phyloP scores from a whole-genome alignment of 129 eudicot genomes.

The Cynara cardunculus region DNA sequence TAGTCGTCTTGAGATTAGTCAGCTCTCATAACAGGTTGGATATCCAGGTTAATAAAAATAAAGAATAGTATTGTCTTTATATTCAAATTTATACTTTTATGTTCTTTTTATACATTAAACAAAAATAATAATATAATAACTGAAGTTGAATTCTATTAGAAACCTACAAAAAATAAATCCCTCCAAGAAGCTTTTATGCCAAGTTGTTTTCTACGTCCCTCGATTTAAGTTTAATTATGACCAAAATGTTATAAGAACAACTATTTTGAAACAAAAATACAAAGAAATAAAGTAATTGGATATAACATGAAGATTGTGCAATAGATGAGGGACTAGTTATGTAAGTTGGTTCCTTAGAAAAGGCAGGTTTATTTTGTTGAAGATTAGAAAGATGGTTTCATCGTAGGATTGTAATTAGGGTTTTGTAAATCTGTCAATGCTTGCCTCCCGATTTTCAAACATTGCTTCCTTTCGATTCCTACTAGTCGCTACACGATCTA shows the following conservation, averaged over 20 bases:
- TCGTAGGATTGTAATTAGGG: conserved; percentile 25
- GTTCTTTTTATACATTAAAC: background rate
- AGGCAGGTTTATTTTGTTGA: background rate
- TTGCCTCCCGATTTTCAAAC: conserved; percentile 17
- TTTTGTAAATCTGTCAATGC: conserved; percentile 15
- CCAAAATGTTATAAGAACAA: background rate
- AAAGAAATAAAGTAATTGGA: background rate
- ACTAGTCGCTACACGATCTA: background rate
- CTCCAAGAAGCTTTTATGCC: background rate
- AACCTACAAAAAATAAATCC: background rate
- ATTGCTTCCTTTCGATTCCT: conserved; percentile 12
- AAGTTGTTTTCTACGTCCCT: background rate
- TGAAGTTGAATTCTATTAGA: background rate
- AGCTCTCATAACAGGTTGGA: too few relatives aligned
- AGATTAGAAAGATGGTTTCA: conserved; percentile 7
- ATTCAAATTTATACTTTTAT: too few relatives aligned
- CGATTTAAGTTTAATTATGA: background rate
- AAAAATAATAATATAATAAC: too few relatives aligned
- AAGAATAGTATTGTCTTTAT: background rate
- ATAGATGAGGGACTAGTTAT: conserved; percentile 6
- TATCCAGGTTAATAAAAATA: too few relatives aligned
- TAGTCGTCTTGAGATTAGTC: too few relatives aligned
- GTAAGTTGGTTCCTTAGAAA: background rate
- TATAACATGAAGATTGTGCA: background rate
- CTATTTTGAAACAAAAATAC: background rate